Base-by-base conservation (phyloP, 352 stramenopile genomes). In the Pythium apleroticum region DNA sequence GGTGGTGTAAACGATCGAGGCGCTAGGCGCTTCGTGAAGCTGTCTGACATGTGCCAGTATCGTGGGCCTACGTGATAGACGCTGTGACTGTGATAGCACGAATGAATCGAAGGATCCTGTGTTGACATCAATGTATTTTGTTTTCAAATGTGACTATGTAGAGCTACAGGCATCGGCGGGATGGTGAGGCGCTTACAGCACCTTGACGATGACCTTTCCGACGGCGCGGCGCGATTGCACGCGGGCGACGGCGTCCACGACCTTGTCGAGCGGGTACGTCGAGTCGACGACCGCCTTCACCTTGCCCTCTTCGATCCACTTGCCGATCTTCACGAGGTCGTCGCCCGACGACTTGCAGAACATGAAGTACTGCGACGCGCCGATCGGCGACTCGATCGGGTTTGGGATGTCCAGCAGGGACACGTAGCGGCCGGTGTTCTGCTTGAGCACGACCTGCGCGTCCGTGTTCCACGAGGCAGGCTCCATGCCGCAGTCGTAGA, bases 311-410 rank as follows among this genome's bases (percentile, higher is more conserved):
- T 86, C 62, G 8, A 91, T 63, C 14, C 78, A 68, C 49, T 68
- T 62, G 4, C 63, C 57, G 35, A 91, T 74, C 48, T 70, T 56
- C 14, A 72, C 60, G 30, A 88, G 71, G 53, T 78, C 62, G 19
- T 48, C 30, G 31, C 66, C 69, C 20, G 48, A 62, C 15, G 76
- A 56, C 37, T 72, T 35, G 27, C 46, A 27, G 5, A 68, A 59
- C 2, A 75, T 73, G 20, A 45, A 49, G 2, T 65, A 1, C 17
- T 63, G 25, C 19, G 52, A 60, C 10, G 80, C 83, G 24, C 80
- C 84, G 14, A 92, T 52, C 14, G 35, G 35, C 33, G 37, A 80
- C 20, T 75, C 52, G 7, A 82, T 81, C 54, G 86, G 80, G 24
- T 75, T 78, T 1, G 72, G 78, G 12, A 72, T 63, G 31, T 60